These are phyloP conservation scores for Paecilomyces niveus DNA, from an alignment of 2,329 filamentous ascomycete genomes.

Conservation along the genomic window DNA sequence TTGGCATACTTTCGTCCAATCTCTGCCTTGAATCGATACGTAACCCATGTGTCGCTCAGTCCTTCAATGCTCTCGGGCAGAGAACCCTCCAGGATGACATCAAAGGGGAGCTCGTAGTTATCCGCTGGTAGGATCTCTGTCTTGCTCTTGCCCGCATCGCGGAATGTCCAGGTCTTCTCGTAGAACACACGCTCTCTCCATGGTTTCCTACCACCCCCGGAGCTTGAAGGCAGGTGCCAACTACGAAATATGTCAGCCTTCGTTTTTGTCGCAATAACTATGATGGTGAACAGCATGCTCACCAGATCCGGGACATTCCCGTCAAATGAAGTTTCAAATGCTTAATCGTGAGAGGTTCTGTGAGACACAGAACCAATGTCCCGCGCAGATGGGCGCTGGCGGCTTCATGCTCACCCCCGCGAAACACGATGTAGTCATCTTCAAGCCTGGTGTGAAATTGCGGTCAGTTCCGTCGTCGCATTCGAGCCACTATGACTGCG, in stretches of 20 bases:
- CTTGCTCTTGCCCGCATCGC: constrained; percentile 43
- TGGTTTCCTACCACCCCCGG: constrained; percentile 30
- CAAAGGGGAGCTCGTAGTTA: constrained; percentile 80
- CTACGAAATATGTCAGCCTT: constrained; percentile 11
- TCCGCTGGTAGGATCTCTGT: constrained; percentile 57
- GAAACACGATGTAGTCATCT: constrained; percentile 71
- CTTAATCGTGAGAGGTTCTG: constrained; percentile 61
- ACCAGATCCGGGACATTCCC: constrained; percentile 63
- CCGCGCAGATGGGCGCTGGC: constrained; percentile 69
- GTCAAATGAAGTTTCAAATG: constrained; percentile 65
- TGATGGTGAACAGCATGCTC: constrained; percentile 31
- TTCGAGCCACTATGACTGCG: background rate
- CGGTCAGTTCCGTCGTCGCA: constrained; percentile 11
- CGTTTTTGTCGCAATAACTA: background rate
- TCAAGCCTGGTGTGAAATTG: constrained; percentile 52
- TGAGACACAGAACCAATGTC: constrained; percentile 65
- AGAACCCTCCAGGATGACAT: constrained; percentile 61
- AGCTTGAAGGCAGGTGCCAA: constrained; percentile 30
- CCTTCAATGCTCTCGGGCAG: constrained; percentile 85
- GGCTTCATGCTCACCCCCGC: constrained; percentile 67
- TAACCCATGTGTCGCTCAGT: constrained; percentile 74
- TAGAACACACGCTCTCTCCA: constrained; percentile 49
- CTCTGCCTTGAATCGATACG: constrained; percentile 86
- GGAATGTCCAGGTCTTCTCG: constrained; percentile 66
- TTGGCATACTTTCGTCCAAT: constrained; percentile 85